phyloP scores from a whole-genome alignment of 2,329 filamentous ascomycete species.

The Calonectria honghensis region DNA sequence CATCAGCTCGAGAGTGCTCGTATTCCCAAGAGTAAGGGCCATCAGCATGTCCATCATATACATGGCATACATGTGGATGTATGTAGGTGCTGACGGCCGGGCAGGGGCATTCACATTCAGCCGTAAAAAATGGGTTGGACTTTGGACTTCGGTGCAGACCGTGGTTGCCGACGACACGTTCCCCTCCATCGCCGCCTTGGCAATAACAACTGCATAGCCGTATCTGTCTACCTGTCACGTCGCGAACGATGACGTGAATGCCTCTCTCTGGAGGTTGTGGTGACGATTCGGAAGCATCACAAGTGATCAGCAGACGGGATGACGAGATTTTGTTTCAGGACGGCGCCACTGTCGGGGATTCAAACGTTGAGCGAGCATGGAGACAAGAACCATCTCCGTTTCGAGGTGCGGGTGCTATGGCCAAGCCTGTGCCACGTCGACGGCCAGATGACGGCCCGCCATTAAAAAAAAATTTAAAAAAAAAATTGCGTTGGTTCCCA shows the following conservation, averaged over 20 bases:
- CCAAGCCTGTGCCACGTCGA: slow-evolving; percentile 52
- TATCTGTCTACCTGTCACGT: slow-evolving; percentile 13
- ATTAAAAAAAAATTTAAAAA: slow-evolving; percentile 7
- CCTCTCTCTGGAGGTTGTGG: slow-evolving; percentile 38
- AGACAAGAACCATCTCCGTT: slow-evolving; percentile 35
- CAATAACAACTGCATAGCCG: slow-evolving; percentile 8
- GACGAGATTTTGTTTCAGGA: slow-evolving; percentile 42
- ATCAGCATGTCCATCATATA: background rate
- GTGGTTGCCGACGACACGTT: background rate
- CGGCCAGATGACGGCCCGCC: slow-evolving; percentile 43
- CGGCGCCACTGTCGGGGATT: slow-evolving; percentile 39
- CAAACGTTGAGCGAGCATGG: slow-evolving; percentile 19
- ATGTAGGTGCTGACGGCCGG: background rate
- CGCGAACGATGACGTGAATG: slow-evolving; percentile 51
- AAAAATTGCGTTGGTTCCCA: slow-evolving; percentile 13
- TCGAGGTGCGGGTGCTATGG: slow-evolving; percentile 29
- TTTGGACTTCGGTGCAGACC: background rate
- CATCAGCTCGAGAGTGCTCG: slow-evolving; percentile 16
- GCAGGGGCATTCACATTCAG: slow-evolving; percentile 6
- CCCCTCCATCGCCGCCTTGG: slow-evolving; percentile 9
- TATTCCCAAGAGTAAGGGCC: slow-evolving; percentile 17
- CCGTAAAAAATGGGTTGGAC: background rate
- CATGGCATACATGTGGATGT: background rate
- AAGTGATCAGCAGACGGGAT: slow-evolving; percentile 42
- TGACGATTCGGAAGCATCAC: slow-evolving; percentile 32